Conservation (phyloP, 768 basidiomycete genomes). For the Suillus alpinus region DNA sequence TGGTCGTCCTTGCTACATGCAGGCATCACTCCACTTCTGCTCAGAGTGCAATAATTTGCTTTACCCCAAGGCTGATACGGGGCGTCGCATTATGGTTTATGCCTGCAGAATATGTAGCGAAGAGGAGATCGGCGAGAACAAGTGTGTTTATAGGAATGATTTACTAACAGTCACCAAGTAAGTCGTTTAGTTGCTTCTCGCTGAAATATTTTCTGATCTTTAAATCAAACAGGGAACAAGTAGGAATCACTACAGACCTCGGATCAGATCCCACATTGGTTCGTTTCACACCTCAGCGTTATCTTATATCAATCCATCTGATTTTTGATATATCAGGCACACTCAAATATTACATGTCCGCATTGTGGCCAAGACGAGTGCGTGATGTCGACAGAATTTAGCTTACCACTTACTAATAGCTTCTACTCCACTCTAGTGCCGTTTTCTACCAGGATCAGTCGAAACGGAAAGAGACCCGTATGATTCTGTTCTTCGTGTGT, state of each 20-base stretch:
- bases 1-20: background rate
- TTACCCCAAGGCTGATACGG: constrained; percentile 88
- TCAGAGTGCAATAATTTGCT: constrained; percentile 94
- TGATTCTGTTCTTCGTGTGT: constrained; percentile 92
- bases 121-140: constrained; percentile 82
- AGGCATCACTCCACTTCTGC: constrained; percentile 90
- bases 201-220: background rate
- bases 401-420: background rate
- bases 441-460: constrained; percentile 98
- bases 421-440: constrained; percentile 49
- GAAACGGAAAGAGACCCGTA: constrained; percentile 91
- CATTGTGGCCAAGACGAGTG: constrained; percentile 81
- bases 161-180: constrained; percentile 91
- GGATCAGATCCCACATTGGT: constrained; percentile 89
- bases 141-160: constrained; percentile 92
- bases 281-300: constrained; percentile 16
- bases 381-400: constrained; percentile 24
- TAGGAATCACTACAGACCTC: constrained; percentile 86
- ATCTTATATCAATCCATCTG: background rate
- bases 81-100: constrained; percentile 83
- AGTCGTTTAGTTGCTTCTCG: constrained; percentile 16
- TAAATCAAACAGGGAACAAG: constrained; percentile 68
- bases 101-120: constrained; percentile 88
- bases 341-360: constrained; percentile 82
- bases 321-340: constrained; percentile 49